phyloP scores from a whole-genome alignment of 2,329 filamentous ascomycete species.

The Grosmannia serpens region DNA sequence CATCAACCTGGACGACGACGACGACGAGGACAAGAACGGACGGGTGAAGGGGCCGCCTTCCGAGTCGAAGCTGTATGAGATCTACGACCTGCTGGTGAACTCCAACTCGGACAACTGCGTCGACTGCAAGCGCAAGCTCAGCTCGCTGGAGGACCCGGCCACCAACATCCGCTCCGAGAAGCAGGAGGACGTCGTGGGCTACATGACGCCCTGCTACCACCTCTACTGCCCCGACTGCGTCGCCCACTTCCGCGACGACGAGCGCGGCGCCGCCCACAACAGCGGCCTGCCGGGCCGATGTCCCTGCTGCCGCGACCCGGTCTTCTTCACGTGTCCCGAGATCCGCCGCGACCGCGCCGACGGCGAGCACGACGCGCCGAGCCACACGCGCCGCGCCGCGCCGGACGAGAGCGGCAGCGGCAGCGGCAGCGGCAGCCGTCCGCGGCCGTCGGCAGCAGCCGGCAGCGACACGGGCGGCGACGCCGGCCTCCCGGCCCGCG shows the following conservation, averaged over 20 bases:
- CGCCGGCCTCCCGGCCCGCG: constrained; percentile 32
- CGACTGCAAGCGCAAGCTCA: constrained; percentile 55
- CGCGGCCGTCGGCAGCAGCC: background rate
- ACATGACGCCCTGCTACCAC: constrained; percentile 81
- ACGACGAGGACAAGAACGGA: constrained; percentile 34
- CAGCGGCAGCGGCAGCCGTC: constrained; percentile 1
- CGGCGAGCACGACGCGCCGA: constrained; percentile 42
- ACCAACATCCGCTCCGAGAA: constrained; percentile 38
- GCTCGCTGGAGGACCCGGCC: constrained; percentile 27
- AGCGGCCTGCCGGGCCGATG: constrained; percentile 43
- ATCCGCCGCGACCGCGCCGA: constrained; percentile 53
- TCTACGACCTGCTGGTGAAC: constrained; percentile 74
- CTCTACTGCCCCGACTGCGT: constrained; percentile 70
- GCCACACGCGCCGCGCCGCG: constrained; percentile 20
- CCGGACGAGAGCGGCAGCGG: constrained; percentile 11
- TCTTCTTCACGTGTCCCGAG: constrained; percentile 53
- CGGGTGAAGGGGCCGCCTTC: constrained; percentile 44
- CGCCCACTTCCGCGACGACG: constrained; percentile 42
- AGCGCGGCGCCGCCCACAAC: constrained; percentile 27
- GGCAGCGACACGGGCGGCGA: background rate
- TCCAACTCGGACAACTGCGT: constrained; percentile 66
- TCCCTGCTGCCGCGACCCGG: constrained; percentile 53
- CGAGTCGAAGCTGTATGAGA: constrained; percentile 69
- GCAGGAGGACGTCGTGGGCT: constrained; percentile 56
- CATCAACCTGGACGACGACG: constrained; percentile 78